Evolutionary conservation across 2,329 filamentous ascomycete genomes (phyloP).

Genomic region (Paraphaeosphaeria sporulosa): DNA sequence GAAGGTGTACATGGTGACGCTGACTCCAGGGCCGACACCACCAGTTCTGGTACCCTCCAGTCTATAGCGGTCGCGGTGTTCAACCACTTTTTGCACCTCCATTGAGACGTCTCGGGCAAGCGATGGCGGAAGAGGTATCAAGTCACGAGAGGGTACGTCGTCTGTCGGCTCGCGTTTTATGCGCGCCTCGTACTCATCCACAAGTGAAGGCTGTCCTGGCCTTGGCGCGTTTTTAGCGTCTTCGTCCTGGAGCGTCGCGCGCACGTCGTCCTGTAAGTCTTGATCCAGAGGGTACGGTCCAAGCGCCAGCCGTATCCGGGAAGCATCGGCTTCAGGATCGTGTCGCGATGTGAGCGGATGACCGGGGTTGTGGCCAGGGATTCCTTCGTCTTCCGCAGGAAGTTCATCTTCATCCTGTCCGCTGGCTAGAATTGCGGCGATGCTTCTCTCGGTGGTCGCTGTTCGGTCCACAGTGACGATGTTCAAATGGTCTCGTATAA

Average conservation of each 20-base stretch:
- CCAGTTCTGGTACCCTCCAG: slow-evolving; percentile 80
- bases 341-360: slow-evolving; percentile 67
- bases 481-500: slow-evolving; percentile 70
- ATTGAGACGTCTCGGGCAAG: slow-evolving; percentile 89
- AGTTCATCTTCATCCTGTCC: slow-evolving; percentile 62
- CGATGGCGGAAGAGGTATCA: slow-evolving; percentile 86
- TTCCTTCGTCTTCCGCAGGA: slow-evolving; percentile 72
- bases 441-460: slow-evolving; percentile 63
- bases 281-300: slow-evolving; percentile 84
- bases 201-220: slow-evolving; percentile 73
- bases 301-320: slow-evolving; percentile 68
- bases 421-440: slow-evolving; percentile 66
- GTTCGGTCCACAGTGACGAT: slow-evolving; percentile 66
- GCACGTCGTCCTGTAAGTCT: slow-evolving; percentile 83
- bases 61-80: slow-evolving; percentile 89
- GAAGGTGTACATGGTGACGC: slow-evolving; percentile 97
- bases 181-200: slow-evolving; percentile 87
- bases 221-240: slow-evolving; percentile 78
- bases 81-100: slow-evolving; percentile 92
- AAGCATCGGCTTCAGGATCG: slow-evolving; percentile 63
- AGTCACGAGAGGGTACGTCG: slow-evolving; percentile 78
- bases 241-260: slow-evolving; percentile 84
- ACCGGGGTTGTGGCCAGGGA: slow-evolving; percentile 71
- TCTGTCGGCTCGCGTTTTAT: slow-evolving; percentile 89
- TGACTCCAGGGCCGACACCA: slow-evolving; percentile 82